Evolutionary conservation across 805 yeast genomes (phyloP).

Genomic region (Dipodascopsis tothii): DNA sequence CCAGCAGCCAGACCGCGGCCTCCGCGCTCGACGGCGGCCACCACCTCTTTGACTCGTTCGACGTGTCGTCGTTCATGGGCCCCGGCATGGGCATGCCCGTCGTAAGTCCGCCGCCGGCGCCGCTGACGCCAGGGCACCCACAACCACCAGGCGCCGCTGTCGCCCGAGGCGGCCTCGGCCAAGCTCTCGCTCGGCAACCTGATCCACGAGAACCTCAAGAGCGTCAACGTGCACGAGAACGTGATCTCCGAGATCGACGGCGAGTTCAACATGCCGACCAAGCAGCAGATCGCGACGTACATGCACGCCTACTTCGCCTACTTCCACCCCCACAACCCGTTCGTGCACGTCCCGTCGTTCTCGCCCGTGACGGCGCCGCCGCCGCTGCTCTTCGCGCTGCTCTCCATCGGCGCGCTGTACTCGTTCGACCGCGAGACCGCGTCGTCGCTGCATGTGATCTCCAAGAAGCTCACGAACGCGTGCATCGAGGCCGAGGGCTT

Average conservation of each 20-base stretch:
- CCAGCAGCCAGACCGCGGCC: not conserved
- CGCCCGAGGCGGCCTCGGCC: too few species aligned
- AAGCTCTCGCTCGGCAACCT: not conserved
- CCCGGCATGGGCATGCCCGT: too few species aligned
- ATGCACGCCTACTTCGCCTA: conserved; percentile 25
- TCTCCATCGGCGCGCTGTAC: conserved; percentile 32
- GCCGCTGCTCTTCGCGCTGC: conserved; percentile 29
- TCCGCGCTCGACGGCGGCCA: too few species aligned
- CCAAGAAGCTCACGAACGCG: conserved; percentile 27
- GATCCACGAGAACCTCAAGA: not conserved
- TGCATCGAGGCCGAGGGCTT: conserved; percentile 28
- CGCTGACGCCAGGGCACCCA: too few species aligned
- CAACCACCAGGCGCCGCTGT: too few species aligned
- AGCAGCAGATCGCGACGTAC: not conserved
- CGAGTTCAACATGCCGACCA: not conserved
- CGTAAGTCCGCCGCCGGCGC: too few species aligned
- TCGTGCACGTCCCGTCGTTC: conserved; percentile 31
- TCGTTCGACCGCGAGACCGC: conserved; percentile 28
- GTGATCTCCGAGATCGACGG: not conserved
- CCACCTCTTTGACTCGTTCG: too few species aligned
- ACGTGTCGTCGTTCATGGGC: too few species aligned
- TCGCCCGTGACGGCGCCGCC: conserved; percentile 28
- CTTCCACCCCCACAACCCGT: conserved; percentile 32
- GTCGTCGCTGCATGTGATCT: conserved; percentile 25
- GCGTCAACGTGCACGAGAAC: not conserved